phyloP scores from a whole-genome alignment of 2,329 filamentous ascomycete species.

The Calonectria henricotiae region DNA sequence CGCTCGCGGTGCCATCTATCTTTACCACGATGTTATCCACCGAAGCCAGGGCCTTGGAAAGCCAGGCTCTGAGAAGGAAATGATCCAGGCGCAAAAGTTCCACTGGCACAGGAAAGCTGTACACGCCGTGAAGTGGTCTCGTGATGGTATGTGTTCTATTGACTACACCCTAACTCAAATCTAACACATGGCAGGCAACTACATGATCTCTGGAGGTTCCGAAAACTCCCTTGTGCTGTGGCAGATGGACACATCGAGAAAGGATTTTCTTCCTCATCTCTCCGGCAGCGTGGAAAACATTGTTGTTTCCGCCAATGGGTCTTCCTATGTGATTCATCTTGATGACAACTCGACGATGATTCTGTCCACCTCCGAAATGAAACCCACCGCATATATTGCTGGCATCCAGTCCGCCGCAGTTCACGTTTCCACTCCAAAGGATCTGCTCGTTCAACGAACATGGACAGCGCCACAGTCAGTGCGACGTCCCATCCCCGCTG shows the following conservation, averaged over 20 bases:
- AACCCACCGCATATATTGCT: conserved; percentile 86
- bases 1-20: conserved; percentile 81
- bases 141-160: conserved; percentile 76
- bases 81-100: conserved; percentile 75
- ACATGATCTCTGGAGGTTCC: conserved; percentile 91
- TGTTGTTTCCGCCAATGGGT: conserved; percentile 83
- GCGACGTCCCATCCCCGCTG: conserved; percentile 71
- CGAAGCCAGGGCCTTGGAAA: conserved; percentile 68
- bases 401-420: conserved; percentile 81
- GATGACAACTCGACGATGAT: conserved; percentile 95
- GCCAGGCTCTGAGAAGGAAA: conserved; percentile 62
- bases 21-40: conserved; percentile 84
- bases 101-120: conserved; percentile 95
- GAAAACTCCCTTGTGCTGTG: conserved; percentile 93
- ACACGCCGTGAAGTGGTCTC: conserved; percentile 90
- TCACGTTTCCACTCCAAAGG: conserved; percentile 67
- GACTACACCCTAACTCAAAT: not conserved
- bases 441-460: conserved; percentile 69
- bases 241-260: conserved; percentile 91
- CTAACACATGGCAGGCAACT: conserved; percentile 78
- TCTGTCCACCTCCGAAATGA: conserved; percentile 90
- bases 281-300: conserved; percentile 89
- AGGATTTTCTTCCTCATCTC: conserved; percentile 91
- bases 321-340: conserved; percentile 87
- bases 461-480: conserved; percentile 65